These are phyloP conservation scores for Thalassiosira livingstoniorum DNA, from an alignment of 352 stramenopile species.

Conservation along the genomic window DNA sequence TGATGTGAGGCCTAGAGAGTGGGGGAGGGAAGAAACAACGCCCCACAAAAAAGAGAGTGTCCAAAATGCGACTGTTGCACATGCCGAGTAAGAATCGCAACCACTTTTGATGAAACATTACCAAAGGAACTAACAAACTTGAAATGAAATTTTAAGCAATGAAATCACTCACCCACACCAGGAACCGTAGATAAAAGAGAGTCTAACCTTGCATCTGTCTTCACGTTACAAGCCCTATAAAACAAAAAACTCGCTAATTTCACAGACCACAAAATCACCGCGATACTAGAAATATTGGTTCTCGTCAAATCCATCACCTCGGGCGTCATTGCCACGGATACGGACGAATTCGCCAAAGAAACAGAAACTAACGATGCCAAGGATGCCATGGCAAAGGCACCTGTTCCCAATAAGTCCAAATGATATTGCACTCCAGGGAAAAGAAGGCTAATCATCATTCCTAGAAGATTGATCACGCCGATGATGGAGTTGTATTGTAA, in stretches of 20 bases:
- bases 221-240: conserved; percentile 64
- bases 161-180: conserved; percentile 37
- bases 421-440: conserved; percentile 70
- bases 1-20: conserved; percentile 67
- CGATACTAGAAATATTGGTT: conserved; percentile 47
- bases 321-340: background rate
- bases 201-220: conserved; percentile 70
- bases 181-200: conserved; percentile 54
- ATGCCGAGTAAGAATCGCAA: background rate
- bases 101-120: background rate
- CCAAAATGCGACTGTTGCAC: conserved; percentile 72
- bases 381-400: conserved; percentile 73
- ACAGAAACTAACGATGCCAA: no score
- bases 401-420: conserved; percentile 81
- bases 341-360: conserved; percentile 16
- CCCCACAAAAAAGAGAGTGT: conserved; percentile 76
- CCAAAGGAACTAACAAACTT: background rate
- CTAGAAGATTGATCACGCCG: conserved; percentile 40
- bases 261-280: conserved; percentile 67
- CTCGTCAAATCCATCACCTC: conserved; percentile 4
- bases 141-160: conserved; percentile 2
- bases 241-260: conserved; percentile 83
- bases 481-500: conserved; percentile 34
- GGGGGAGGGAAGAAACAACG: conserved; percentile 71
- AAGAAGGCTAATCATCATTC: conserved; percentile 61